phyloP scores from a whole-genome alignment of 2,329 filamentous ascomycete species.

The Elsinoe perseae region DNA sequence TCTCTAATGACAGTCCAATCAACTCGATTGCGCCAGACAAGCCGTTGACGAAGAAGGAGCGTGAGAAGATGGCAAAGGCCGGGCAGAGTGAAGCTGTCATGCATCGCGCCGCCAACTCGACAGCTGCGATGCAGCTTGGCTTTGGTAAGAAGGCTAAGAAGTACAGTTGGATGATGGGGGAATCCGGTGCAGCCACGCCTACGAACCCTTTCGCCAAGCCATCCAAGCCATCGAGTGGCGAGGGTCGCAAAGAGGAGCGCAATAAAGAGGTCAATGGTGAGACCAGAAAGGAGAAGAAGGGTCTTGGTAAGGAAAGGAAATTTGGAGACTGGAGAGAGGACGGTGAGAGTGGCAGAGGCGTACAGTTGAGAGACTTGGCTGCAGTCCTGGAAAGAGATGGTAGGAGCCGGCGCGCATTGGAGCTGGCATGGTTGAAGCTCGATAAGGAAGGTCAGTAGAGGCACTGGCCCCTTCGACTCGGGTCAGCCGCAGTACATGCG shows the following conservation, averaged over 20 bases:
- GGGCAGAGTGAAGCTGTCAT: conserved; percentile 65
- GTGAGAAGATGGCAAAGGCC: conserved; percentile 67
- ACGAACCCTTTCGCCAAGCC: conserved; percentile 33
- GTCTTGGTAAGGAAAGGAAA: conserved; percentile 22
- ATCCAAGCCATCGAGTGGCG: conserved; percentile 1
- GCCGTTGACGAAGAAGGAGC: conserved; percentile 72
- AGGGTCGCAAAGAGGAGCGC: background rate
- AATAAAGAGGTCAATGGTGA: conserved; percentile 11
- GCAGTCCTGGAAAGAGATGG: conserved; percentile 73
- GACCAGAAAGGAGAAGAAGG: conserved; percentile 12
- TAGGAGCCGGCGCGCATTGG: conserved; percentile 55
- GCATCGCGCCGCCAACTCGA: conserved; percentile 75
- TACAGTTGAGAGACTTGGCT: conserved; percentile 79
- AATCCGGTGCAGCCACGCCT: conserved; percentile 47
- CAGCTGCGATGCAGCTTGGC: conserved; percentile 68
- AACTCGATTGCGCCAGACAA: conserved; percentile 51
- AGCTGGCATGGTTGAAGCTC: conserved; percentile 38
- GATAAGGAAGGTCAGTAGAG: conserved; percentile 14
- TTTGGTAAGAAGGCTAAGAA: conserved; percentile 58
- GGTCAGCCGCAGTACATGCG: background rate
- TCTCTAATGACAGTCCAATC: conserved; percentile 19
- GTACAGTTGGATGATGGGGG: conserved; percentile 67
- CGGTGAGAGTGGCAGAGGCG: conserved; percentile 63
- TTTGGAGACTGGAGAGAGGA: conserved; percentile 54
- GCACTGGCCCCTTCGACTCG: background rate